Conservation (phyloP, 345 rosid species). For the Lepidium aucheri region DNA sequence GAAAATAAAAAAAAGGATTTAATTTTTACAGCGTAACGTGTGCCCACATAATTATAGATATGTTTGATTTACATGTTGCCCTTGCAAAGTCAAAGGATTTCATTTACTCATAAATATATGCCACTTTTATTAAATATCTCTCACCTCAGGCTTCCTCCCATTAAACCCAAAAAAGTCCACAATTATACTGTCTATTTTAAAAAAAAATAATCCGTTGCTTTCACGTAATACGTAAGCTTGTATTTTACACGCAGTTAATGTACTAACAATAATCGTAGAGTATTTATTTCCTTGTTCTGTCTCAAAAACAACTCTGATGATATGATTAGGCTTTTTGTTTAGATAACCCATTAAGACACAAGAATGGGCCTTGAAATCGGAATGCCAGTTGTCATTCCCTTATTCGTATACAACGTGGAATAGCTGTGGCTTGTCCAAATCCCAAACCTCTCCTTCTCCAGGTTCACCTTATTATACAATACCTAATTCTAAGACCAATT, state of each 20-base stretch:
- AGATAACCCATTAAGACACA: conserved; percentile 9
- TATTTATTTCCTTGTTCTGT: background rate
- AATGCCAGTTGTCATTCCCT: background rate
- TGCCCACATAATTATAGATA: conserved; percentile 2
- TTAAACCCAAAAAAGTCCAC: conserved; percentile 10
- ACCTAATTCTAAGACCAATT: background rate
- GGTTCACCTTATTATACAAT: too few relatives aligned
- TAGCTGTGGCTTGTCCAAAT: conserved; percentile 13
- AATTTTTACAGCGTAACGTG: background rate
- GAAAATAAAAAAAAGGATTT: background rate
- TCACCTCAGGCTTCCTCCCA: conserved; percentile 6
- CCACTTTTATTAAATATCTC: background rate
- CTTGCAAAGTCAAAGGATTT: conserved; percentile 14
- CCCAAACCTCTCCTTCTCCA: too few relatives aligned
- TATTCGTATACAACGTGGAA: conserved; percentile 18
- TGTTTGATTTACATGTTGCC: background rate
- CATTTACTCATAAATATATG: too few relatives aligned
- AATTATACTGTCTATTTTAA: background rate
- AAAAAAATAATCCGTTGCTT: background rate
- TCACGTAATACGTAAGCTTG: background rate
- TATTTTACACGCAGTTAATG: background rate
- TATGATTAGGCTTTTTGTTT: background rate
- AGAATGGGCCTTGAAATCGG: background rate
- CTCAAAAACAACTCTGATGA: background rate
- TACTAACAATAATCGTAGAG: background rate